phyloP scores from a whole-genome alignment of 768 basidiomycete species.

The Steccherinum ochraceum region DNA sequence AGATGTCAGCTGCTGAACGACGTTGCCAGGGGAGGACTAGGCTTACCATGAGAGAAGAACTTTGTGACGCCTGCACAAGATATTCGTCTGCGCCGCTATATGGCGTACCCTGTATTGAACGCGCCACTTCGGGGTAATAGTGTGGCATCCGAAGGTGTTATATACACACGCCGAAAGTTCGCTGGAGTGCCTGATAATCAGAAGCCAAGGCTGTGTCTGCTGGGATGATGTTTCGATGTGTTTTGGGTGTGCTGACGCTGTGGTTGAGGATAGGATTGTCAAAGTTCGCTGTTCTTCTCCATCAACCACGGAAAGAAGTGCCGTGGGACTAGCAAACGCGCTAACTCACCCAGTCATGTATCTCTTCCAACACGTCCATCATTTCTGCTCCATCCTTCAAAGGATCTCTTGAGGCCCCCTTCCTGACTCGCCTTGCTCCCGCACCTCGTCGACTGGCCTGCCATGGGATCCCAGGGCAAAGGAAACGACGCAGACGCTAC shows the following conservation, averaged over 20 bases:
- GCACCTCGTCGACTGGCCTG: not conserved
- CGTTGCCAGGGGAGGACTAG: not conserved
- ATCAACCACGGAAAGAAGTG: conserved; percentile 8
- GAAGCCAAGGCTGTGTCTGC: conserved; percentile 10
- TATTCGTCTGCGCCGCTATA: too few relatives aligned
- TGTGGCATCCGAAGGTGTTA: not conserved
- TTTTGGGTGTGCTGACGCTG: not conserved
- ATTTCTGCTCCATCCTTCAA: not conserved
- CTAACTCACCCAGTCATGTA: not conserved
- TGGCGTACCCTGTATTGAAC: not conserved
- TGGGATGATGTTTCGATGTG: not conserved
- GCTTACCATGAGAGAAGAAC: not conserved
- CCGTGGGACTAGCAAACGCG: conserved; percentile 6
- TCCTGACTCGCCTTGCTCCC: not conserved
- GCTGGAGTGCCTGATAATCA: conserved; percentile 13
- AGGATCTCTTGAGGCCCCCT: not conserved
- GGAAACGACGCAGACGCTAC: conserved; percentile 10
- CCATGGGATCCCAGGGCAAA: not conserved
- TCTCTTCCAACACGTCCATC: not conserved
- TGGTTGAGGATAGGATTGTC: not conserved
- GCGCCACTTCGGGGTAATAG: too few relatives aligned
- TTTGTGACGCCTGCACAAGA: too few relatives aligned
- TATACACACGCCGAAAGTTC: not conserved
- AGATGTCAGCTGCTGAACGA: not conserved
- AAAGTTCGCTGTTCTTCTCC: not conserved